Base-by-base conservation (phyloP, 345 rosid genomes). In the Cochlearia excelsa region DNA sequence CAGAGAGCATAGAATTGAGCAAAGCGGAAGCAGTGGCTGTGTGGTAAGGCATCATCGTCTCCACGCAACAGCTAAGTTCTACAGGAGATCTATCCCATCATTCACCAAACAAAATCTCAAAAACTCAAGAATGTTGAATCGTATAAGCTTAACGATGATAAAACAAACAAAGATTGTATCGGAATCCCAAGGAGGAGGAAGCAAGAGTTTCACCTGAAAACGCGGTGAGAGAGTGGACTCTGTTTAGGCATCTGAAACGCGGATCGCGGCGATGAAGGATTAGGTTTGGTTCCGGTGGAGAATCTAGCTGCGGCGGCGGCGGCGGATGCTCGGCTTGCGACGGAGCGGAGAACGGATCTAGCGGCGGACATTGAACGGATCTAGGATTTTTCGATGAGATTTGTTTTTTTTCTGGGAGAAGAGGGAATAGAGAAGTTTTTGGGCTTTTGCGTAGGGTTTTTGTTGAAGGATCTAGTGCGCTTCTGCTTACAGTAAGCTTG, bases 21-120 rank as follows among this genome's bases (percentile, higher is more conserved):
- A 91, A 76, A 4, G 98, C 86, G 1, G 94, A 82, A 42, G 98
- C 90, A 31, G 90, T 91, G 46, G 83, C 96, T 6, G 91, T 79
- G 76, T 91, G 95, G 68, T 82, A 82, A 48, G 98, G 98, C 61
- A 87, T 60, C 86, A 87, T 67, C 16, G 96, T 76, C 71, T 85
- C 94, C 10, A 82, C 78, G 59, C 93, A 82, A 72, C 78, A 81
- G 78, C 96, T 84, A 79, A 85, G 29, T 76, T 80, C 87, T 68
- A 85, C 82, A 10, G 95, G 90, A 8, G 85, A 84, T 76, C 98
- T 91, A 59, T 29, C 30, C 40, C 23, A 16, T 2, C 5, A 53
- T 33, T 30, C 23, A 16, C 23, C 23, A 16, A 16, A 16, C 23
- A 16, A 16, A 16, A 16, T 16, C 23, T 16, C 23, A 16, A 16